These are phyloP conservation scores for Colletotrichum gigasporum DNA, from an alignment of 2,329 filamentous ascomycete genomes.

Conservation along the genomic window DNA sequence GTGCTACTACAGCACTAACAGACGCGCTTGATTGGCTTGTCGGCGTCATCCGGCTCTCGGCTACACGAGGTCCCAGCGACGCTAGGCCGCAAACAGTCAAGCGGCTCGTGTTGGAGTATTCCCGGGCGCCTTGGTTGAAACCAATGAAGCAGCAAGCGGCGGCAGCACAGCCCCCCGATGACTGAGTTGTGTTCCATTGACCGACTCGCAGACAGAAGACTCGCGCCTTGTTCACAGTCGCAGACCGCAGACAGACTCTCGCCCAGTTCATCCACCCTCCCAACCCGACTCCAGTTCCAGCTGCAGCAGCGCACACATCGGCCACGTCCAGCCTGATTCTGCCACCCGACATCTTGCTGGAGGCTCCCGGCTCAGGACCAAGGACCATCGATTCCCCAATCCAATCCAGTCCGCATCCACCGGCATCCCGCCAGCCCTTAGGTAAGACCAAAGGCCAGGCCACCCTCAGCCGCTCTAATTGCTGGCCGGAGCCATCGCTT, in stretches of 20 bases:
- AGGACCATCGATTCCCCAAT: not conserved
- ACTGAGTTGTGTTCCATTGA: conserved; percentile 12
- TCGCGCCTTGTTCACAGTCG: not conserved
- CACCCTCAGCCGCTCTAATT: conserved; percentile 2
- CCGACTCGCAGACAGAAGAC: not conserved
- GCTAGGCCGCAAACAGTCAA: conserved; percentile 14
- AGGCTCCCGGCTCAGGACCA: not conserved
- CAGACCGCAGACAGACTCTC: not conserved
- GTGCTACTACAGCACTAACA: not conserved
- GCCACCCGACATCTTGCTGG: not conserved
- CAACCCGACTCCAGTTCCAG: conserved; percentile 6
- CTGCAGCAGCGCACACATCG: conserved; percentile 15
- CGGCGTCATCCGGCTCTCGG: not conserved
- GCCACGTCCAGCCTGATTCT: conserved; percentile 2
- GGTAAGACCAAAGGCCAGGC: conserved; percentile 31
- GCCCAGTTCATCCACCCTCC: conserved; percentile 8
- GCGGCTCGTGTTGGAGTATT: not conserved
- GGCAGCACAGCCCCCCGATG: conserved; percentile 8
- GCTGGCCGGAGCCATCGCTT: not conserved
- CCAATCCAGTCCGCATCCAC: not conserved
- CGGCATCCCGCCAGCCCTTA: not conserved
- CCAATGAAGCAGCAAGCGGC: conserved; percentile 17
- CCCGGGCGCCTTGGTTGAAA: conserved; percentile 14
- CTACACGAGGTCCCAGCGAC: not conserved
- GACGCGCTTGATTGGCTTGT: not conserved